phyloP scores from a whole-genome alignment of 805 yeast species.

The Wickerhamiella domercqiae region DNA sequence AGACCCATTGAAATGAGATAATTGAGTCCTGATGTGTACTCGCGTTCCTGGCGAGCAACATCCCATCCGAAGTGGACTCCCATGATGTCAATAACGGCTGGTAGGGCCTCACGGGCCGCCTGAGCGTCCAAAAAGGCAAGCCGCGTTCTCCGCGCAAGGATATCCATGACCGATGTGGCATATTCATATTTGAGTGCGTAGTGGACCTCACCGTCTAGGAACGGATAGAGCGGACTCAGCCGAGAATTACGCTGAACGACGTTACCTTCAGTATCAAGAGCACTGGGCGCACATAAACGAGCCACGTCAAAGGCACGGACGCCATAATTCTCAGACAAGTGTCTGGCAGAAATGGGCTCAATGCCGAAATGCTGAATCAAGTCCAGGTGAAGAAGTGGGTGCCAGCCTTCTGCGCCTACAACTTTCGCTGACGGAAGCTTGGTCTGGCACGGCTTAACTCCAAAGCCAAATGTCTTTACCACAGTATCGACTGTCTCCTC shows the following conservation, averaged over 20 bases:
- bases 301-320: constrained; percentile 60
- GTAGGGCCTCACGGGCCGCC: constrained; percentile 66
- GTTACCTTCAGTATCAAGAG: constrained; percentile 21
- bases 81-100: constrained; percentile 75
- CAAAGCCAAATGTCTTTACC: constrained; percentile 28
- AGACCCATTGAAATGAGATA: constrained; percentile 29
- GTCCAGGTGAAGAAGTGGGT: constrained; percentile 56
- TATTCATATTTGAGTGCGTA: constrained; percentile 74
- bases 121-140: constrained; percentile 80
- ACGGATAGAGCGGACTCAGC: constrained; percentile 40
- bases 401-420: constrained; percentile 72
- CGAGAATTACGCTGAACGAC: constrained; percentile 32
- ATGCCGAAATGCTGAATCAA: constrained; percentile 64
- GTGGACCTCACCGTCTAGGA: constrained; percentile 69
- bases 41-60: constrained; percentile 37
- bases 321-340: constrained; percentile 78
- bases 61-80: constrained; percentile 67
- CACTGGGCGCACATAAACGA: constrained; percentile 33
- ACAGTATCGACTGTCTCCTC: constrained; percentile 76
- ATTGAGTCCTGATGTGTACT: constrained; percentile 26
- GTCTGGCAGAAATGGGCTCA: constrained; percentile 61
- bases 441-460: constrained; percentile 36
- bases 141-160: constrained; percentile 84
- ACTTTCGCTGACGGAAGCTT: constrained; percentile 33
- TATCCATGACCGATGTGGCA: constrained; percentile 75